These are phyloP conservation scores for Colletotrichum melonis DNA, from an alignment of 2,329 filamentous ascomycete genomes.

Conservation along the genomic window DNA sequence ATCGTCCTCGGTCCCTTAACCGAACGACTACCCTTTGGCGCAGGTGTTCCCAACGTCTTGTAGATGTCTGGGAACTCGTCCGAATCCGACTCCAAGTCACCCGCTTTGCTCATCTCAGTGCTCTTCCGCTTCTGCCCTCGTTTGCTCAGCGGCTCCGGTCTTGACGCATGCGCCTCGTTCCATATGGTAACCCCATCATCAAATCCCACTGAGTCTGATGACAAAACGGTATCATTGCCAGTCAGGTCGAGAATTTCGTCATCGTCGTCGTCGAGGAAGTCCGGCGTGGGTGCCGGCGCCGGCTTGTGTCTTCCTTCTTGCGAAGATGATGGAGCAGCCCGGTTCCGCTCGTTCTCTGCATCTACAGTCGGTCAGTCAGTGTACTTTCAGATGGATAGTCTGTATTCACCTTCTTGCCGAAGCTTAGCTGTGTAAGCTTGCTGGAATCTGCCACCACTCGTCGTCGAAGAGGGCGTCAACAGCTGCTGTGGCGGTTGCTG, in stretches of 20 bases:
- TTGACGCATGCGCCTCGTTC: slow-evolving; percentile 54
- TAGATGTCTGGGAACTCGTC: slow-evolving; percentile 67
- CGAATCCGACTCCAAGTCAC: slow-evolving; percentile 47
- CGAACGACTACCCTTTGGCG: slow-evolving; percentile 45
- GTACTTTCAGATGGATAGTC: not conserved
- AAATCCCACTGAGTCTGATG: slow-evolving; percentile 49
- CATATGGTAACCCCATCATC: slow-evolving; percentile 53
- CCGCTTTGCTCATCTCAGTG: slow-evolving; percentile 53
- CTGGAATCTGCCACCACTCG: slow-evolving; percentile 42
- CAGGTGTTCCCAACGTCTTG: slow-evolving; percentile 56
- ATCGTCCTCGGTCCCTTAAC: slow-evolving; percentile 29
- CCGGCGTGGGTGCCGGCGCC: slow-evolving; percentile 21
- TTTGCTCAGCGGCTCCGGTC: slow-evolving; percentile 50
- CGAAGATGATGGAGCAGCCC: slow-evolving; percentile 4
- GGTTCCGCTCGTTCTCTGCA: slow-evolving; percentile 9
- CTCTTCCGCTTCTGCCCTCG: slow-evolving; percentile 65
- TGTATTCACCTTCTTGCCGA: slow-evolving; percentile 30
- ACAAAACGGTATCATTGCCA: slow-evolving; percentile 44
- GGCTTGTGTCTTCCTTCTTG: slow-evolving; percentile 8
- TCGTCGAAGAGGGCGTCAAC: slow-evolving; percentile 51
- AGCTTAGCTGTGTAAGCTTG: slow-evolving; percentile 34
- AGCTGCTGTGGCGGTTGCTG: slow-evolving; percentile 54
- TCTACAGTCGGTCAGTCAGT: slow-evolving; percentile 13
- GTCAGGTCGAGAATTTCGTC: slow-evolving; percentile 52
- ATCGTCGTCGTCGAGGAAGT: slow-evolving; percentile 39